Evolutionary conservation across 805 yeast genomes (phyloP).

Genomic region (Lipomyces chichibuensis): DNA sequence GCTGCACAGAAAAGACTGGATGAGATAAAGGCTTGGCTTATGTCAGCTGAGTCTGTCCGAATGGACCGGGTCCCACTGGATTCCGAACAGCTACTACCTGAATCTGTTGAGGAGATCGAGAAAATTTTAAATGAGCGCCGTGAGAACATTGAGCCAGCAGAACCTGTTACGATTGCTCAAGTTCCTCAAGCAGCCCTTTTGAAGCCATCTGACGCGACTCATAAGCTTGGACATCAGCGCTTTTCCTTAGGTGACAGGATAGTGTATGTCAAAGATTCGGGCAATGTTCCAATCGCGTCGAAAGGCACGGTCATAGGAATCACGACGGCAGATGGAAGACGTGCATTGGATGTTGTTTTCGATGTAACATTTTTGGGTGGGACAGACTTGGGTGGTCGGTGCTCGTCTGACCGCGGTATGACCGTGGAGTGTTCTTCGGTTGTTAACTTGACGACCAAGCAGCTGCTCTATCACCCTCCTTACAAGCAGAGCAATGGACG

Average conservation of each 20-base stretch:
- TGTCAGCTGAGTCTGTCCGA: slow-evolving; percentile 40
- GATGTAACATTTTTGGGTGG: slow-evolving; percentile 85
- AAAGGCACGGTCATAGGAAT: slow-evolving; percentile 82
- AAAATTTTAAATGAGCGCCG: slow-evolving; percentile 50
- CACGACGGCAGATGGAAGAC: slow-evolving; percentile 18
- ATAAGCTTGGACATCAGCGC: slow-evolving; percentile 69
- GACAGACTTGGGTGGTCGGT: slow-evolving; percentile 74
- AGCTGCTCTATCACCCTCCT: slow-evolving; percentile 41
- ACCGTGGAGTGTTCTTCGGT: slow-evolving; percentile 80
- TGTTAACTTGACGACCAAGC: slow-evolving; percentile 73
- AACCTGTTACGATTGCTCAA: slow-evolving; percentile 61
- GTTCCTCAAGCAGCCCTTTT: slow-evolving; percentile 85
- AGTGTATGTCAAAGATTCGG: slow-evolving; percentile 78
- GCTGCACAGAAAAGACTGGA: slow-evolving; percentile 41
- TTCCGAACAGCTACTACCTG: slow-evolving; percentile 73
- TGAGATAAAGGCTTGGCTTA: slow-evolving; percentile 50
- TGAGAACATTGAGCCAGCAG: slow-evolving; percentile 39
- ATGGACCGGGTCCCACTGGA: slow-evolving; percentile 71
- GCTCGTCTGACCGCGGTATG: slow-evolving; percentile 78
- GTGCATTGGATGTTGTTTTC: slow-evolving; percentile 69
- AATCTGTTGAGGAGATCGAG: slow-evolving; percentile 70
- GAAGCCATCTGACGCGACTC: slow-evolving; percentile 71
- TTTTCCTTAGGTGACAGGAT: slow-evolving; percentile 91
- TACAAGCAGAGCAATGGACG: background rate
- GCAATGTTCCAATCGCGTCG: slow-evolving; percentile 83